Conservation (phyloP, 176 grass and related monocot species). For the Rhynchospora tenuis region DNA sequence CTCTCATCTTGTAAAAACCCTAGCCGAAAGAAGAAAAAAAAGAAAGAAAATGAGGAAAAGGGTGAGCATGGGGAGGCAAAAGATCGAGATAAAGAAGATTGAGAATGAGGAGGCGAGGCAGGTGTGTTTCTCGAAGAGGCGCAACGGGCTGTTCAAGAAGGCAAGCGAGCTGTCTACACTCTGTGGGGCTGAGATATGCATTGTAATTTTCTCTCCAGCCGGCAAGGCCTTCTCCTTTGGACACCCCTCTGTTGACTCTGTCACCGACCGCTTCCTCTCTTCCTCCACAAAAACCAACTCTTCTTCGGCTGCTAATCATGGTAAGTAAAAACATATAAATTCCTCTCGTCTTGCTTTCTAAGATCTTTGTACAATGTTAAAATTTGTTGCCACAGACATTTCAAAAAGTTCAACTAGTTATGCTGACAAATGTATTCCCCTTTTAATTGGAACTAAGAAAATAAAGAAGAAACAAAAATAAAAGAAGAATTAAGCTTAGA, state of each 20-base stretch:
- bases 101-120: slow-evolving; percentile 38
- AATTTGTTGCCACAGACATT: background rate
- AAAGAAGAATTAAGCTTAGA: background rate
- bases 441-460: background rate
- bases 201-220: slow-evolving; percentile 49
- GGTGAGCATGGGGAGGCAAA: slow-evolving; percentile 16
- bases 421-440: background rate
- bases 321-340: background rate
- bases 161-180: slow-evolving; percentile 44
- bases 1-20: background rate
- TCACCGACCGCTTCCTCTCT: slow-evolving; percentile 29
- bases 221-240: slow-evolving; percentile 61
- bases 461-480: background rate
- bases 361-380: background rate
- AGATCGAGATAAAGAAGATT: slow-evolving; percentile 22
- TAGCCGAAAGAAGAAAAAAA: background rate
- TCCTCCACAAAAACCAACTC: background rate
- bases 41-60: slow-evolving; percentile 25
- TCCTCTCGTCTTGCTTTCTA: background rate
- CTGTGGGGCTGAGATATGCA: slow-evolving; percentile 38
- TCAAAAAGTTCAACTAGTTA: background rate
- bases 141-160: slow-evolving; percentile 43
- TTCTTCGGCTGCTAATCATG: background rate
- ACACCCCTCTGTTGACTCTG: slow-evolving; percentile 38
- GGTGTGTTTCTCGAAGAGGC: slow-evolving; percentile 52